Base-by-base conservation (phyloP, 139 green algal genomes). In the Mychonastes homosphaera region DNA sequence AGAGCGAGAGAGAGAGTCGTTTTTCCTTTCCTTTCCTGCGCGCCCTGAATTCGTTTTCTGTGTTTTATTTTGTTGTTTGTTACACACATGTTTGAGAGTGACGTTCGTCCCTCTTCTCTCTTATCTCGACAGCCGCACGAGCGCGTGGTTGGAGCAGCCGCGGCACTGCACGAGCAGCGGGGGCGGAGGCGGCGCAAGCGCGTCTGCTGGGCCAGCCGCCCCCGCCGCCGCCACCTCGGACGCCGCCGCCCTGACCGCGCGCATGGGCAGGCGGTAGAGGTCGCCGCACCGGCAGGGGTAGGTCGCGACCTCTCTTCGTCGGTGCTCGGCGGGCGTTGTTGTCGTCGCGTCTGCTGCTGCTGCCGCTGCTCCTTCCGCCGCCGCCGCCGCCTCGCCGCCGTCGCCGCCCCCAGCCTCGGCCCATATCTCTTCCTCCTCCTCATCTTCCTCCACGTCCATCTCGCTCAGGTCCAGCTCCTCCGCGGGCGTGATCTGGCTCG, bases 201-300 rank as follows among this genome's bases (percentile, higher is more conserved):
- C 8, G 0, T 21, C 24, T 24, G 26, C 26, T 54, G 26, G 16
- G 21, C 12, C 1, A 21, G 45, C 30, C 18, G 13, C 50, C 10
- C 19, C n/a, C 0, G 30, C 18, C 26, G 54, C 56, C 43, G 43
- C 43, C 56, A 63, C 28, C 35, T 63, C n/a, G 21, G 53, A 32
- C 13, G 4, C 9, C 28, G 56, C 43, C 19, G 54, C 43, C 10
- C 33, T n/a, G 24, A 63, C n/a, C 30, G 53, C 56, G 29, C 21
- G 9, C 3, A 18, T 1, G 5, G 4, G 27, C 39, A 63, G 56
- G 21, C 53, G 9, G 27, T 63, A 63, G 28, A 27, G 38, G 56
- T 63, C 56, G 4, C 56, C 56, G 46, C 56, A 63, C 15, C 56
- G 27, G 44, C 56, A 63, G 43, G 56, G 56, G 33, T 63, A 63